Conservation (phyloP, 2,329 filamentous ascomycete genomes). For the Xylariales sp. region DNA sequence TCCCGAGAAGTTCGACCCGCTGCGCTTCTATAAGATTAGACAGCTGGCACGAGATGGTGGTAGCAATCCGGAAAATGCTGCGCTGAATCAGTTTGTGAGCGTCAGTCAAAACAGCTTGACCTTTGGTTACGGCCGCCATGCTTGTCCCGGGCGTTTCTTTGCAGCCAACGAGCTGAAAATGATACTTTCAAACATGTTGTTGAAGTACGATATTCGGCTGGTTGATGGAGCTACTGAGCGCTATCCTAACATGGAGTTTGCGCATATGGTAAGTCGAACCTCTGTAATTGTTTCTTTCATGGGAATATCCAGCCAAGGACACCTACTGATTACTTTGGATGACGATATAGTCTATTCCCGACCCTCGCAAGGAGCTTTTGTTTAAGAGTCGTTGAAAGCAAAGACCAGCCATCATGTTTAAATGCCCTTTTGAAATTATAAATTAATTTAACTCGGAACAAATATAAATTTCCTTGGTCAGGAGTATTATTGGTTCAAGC, state of each 20-base stretch:
- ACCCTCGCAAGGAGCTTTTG: conserved; percentile 1
- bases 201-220: conserved; percentile 1
- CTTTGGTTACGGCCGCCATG: conserved; percentile 37
- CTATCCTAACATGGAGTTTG: conserved; percentile 5
- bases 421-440: no score
- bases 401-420: no score
- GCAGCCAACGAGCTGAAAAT: conserved; percentile 2
- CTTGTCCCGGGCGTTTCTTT: conserved; percentile 12
- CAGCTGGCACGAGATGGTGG: no score
- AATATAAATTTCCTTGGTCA: no score
- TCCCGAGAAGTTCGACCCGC: conserved; percentile 18
- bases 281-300: not conserved
- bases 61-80: conserved; percentile 17
- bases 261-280: conserved; percentile 3
- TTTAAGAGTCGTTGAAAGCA: conserved; percentile 2
- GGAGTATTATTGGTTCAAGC: no score
- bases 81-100: conserved; percentile 34
- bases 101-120: conserved; percentile 24
- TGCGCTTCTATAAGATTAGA: no score
- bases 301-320: not conserved
- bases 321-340: not conserved
- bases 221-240: not conserved
- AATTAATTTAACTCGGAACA: no score
- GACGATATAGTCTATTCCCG: conserved; percentile 2
- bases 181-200: not conserved